Evolutionary conservation across 176 grass and related monocot species (phyloP).

Genomic region (Echinochloa phyllopogon): DNA sequence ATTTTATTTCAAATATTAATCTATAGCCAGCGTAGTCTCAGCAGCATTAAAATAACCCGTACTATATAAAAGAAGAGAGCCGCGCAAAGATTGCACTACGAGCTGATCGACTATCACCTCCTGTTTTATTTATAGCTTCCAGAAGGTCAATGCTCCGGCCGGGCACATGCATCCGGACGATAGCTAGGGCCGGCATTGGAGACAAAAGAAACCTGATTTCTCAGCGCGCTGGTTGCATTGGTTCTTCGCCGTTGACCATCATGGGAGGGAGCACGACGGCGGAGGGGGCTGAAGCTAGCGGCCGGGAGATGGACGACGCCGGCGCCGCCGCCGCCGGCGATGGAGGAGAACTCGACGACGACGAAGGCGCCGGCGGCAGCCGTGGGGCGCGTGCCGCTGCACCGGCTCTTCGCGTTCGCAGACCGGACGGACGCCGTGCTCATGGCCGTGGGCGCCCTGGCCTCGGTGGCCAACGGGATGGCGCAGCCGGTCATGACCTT

Average conservation of each 20-base stretch:
- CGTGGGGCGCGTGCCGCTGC: conserved; percentile 45
- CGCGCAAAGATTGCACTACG: no score
- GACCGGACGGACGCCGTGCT: conserved; percentile 61
- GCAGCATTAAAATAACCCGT: no score
- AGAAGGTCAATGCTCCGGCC: no score
- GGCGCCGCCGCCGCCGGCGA: background rate
- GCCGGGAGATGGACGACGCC: background rate
- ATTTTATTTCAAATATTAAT: no score
- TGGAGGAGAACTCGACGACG: background rate
- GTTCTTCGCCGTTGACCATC: background rate
- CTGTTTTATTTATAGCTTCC: no score
- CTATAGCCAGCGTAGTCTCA: no score
- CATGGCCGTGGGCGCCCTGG: conserved; percentile 54
- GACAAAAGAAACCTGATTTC: no score
- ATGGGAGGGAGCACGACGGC: background rate
- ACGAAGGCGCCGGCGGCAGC: background rate
- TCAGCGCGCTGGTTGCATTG: no score
- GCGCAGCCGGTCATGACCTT: conserved; percentile 73
- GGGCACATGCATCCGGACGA: no score
- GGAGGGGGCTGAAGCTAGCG: background rate
- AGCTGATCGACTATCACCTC: no score
- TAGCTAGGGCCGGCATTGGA: no score
- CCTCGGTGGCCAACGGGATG: conserved; percentile 67
- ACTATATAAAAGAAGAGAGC: no score
- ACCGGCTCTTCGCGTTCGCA: conserved; percentile 65